Conservation (phyloP, 2,329 filamentous ascomycete genomes). For the Microcyclospora pomicola region DNA sequence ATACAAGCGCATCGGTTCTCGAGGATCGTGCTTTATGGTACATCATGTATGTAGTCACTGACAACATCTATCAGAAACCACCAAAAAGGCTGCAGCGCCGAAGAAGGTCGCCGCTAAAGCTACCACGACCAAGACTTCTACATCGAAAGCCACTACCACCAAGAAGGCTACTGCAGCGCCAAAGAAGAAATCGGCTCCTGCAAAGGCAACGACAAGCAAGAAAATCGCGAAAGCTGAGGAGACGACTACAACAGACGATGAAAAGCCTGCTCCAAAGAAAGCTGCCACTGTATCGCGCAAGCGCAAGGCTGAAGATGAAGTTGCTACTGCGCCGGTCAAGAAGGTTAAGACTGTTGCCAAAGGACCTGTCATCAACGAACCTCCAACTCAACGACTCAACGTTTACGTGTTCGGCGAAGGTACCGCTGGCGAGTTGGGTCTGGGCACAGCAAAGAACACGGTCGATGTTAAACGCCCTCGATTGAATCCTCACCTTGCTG, state of each 20-base stretch:
- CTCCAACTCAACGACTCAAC: constrained; percentile 50
- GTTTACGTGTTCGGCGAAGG: constrained; percentile 73
- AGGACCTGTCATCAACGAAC: constrained; percentile 44
- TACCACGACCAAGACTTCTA: constrained; percentile 1
- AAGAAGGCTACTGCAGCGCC: background rate
- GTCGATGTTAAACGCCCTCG: constrained; percentile 65
- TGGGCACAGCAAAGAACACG: constrained; percentile 51
- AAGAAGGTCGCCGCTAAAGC: constrained; percentile 3
- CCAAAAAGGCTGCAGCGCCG: constrained; percentile 4
- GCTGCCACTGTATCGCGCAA: background rate
- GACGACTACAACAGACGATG: constrained; percentile 1
- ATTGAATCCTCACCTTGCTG: constrained; percentile 46
- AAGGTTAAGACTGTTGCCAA: constrained; percentile 14
- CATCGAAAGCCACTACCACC: background rate
- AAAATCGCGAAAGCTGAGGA: constrained; percentile 1
- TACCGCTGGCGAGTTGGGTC: constrained; percentile 65
- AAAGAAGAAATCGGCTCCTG: constrained; percentile 1
- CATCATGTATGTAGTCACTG: too few relatives aligned
- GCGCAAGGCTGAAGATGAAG: constrained; percentile 7
- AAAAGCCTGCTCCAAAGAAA: background rate
- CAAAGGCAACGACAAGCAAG: background rate
- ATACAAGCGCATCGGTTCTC: too few relatives aligned
- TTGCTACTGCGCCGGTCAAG: constrained; percentile 12
- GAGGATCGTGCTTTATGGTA: too few relatives aligned
- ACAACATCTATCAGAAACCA: constrained; percentile 3